Evolutionary conservation across 345 rosid species (phyloP).

Genomic region (Sonneratia alba): DNA sequence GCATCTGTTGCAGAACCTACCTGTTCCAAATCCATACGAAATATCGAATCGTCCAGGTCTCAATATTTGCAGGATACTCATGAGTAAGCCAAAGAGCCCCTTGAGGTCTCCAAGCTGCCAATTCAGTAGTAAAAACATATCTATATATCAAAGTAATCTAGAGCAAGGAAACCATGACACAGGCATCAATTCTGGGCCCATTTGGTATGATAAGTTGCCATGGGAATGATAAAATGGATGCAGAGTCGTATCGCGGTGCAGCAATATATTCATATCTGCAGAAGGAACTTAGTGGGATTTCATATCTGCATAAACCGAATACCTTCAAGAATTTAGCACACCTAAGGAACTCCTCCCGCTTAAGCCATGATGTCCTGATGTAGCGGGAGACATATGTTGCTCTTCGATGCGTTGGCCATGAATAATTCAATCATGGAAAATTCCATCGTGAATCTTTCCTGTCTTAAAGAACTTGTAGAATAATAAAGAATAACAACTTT

Average conservation of each 20-base stretch:
- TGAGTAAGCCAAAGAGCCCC: conserved; percentile 74
- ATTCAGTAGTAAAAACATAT: too few species aligned
- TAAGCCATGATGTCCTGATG: conserved; percentile 67
- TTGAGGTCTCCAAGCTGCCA: conserved; percentile 80
- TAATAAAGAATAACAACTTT: neutral
- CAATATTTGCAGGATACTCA: conserved; percentile 51
- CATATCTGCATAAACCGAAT: too few species aligned
- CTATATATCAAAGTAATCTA: too few species aligned
- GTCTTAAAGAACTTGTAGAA: neutral
- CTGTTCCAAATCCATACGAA: conserved; percentile 70
- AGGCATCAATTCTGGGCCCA: too few species aligned
- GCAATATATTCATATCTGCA: too few species aligned
- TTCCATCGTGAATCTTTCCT: neutral
- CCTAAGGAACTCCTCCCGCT: conserved; percentile 6
- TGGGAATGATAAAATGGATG: too few species aligned
- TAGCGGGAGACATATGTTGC: conserved; percentile 76
- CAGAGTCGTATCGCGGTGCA: too few species aligned
- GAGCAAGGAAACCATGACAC: too few species aligned
- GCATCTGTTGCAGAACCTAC: conserved; percentile 18
- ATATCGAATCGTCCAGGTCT: conserved; percentile 62
- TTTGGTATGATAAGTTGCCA: too few species aligned
- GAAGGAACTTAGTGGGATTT: too few species aligned
- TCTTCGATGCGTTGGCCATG: conserved; percentile 81
- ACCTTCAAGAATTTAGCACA: too few species aligned
- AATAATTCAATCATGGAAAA: conserved; percentile 39